Percentiles rank a stretch among this genome's conserved stretches.
phyloP scores from a whole-genome alignment of 805 yeast genomes.

The Sungouiozyma ichnusensis region DNA sequence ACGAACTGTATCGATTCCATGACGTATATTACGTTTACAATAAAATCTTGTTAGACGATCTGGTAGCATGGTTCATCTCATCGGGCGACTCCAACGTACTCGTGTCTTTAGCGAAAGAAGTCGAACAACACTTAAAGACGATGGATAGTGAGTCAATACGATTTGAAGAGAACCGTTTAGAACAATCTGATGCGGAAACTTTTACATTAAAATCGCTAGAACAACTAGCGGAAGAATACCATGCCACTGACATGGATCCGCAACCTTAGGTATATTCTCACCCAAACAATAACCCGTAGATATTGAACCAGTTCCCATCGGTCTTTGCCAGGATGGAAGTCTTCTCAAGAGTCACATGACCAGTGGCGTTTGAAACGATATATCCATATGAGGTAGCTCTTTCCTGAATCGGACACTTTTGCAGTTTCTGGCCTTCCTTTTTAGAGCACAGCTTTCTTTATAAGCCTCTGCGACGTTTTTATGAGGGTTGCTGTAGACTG shows the following conservation, averaged over 20 bases:
- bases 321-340: too few relatives aligned
- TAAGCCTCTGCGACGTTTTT: neutral
- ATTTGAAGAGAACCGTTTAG: neutral
- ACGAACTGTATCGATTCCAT: slow-evolving; percentile 71
- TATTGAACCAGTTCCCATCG: too few relatives aligned
- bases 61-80: slow-evolving; percentile 60
- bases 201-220: neutral
- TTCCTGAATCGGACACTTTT: too few relatives aligned
- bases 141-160: neutral
- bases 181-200: slow-evolving; percentile 8
- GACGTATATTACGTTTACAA: slow-evolving; percentile 81
- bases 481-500: too few relatives aligned
- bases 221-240: neutral
- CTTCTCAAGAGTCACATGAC: too few relatives aligned
- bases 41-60: slow-evolving; percentile 64
- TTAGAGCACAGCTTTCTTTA: neutral
- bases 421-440: too few relatives aligned
- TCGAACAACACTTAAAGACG: slow-evolving; percentile 33
- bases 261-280: neutral
- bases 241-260: slow-evolving; percentile 11
- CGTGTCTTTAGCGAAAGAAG: slow-evolving; percentile 56
- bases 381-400: too few relatives aligned
- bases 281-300: too few relatives aligned
- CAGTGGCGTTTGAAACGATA: too few relatives aligned
- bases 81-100: slow-evolving; percentile 49